A percentile compares a stretch with the other conserved stretches of the same genome.
Conservation (phyloP, 2,329 filamentous ascomycete genomes). For the Meredithiella fracta region DNA sequence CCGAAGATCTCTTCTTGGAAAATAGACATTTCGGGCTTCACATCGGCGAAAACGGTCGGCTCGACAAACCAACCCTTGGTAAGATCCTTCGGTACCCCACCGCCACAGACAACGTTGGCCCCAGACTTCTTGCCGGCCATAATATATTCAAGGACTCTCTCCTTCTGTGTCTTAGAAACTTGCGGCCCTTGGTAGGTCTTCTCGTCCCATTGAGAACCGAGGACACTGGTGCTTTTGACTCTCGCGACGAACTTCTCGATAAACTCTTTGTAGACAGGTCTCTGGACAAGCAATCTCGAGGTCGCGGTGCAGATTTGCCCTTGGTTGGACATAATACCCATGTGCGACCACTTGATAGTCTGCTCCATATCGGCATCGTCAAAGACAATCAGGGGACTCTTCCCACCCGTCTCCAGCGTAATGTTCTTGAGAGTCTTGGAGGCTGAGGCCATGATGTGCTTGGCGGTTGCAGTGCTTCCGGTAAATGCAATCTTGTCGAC, state of each 20-base stretch:
- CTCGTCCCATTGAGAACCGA: constrained; percentile 49
- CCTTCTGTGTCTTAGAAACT: constrained; percentile 46
- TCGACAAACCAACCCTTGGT: constrained; percentile 26
- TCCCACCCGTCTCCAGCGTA: constrained; percentile 44
- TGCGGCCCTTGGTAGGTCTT: constrained; percentile 53
- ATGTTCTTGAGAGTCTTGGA: constrained; percentile 42
- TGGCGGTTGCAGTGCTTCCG: constrained; percentile 49
- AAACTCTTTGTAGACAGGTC: constrained; percentile 41
- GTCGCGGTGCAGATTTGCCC: constrained; percentile 46
- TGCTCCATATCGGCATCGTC: constrained; percentile 45
- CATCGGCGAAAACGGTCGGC: constrained; percentile 21
- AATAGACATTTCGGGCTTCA: constrained; percentile 24
- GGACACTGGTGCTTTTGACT: constrained; percentile 35
- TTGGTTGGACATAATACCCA: constrained; percentile 35
- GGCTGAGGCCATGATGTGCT: constrained; percentile 54
- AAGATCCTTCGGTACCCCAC: constrained; percentile 21
- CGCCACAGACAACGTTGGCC: constrained; percentile 31
- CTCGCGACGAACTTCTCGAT: constrained; percentile 42
- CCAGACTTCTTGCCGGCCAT: constrained; percentile 46
- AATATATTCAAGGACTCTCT: constrained; percentile 48
- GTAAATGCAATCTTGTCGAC: constrained; percentile 62
- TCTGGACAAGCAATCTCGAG: constrained; percentile 42
- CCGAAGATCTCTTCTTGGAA: constrained; percentile 41
- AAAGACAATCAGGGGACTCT: constrained; percentile 43
- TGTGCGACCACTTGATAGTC: constrained; percentile 35